Evolutionary conservation across 2,329 filamentous ascomycete genomes (phyloP).

Genomic region (Geoglossum cookeanum): DNA sequence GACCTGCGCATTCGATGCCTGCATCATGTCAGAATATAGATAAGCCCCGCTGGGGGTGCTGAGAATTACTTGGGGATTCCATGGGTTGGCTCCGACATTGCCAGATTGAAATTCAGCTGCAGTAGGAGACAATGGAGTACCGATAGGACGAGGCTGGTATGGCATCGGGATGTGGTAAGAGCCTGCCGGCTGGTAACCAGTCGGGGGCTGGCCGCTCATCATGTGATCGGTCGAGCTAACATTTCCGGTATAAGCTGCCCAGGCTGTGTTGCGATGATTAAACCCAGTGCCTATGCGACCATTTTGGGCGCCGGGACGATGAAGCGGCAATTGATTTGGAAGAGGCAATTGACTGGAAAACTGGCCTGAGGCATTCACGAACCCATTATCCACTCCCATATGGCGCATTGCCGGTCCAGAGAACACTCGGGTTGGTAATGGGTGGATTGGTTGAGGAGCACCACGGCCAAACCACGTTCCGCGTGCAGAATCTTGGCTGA

Average conservation of each 20-base stretch:
- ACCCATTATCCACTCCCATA: background rate
- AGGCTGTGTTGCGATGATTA: constrained; percentile 1
- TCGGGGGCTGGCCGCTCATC: constrained; percentile 12
- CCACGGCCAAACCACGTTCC: background rate
- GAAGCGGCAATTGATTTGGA: constrained; percentile 8
- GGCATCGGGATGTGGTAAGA: constrained; percentile 3
- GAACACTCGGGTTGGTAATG: background rate
- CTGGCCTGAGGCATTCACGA: background rate
- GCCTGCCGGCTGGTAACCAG: background rate
- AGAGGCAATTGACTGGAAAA: background rate
- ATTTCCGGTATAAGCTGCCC: background rate
- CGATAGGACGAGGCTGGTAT: constrained; percentile 19
- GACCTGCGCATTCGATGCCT: constrained; percentile 34
- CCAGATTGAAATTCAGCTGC: constrained; percentile 24
- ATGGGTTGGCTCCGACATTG: constrained; percentile 13
- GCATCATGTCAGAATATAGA: constrained; percentile 12
- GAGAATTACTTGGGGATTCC: constrained; percentile 15
- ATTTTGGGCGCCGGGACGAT: constrained; percentile 15
- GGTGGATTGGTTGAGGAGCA: background rate
- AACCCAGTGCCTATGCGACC: constrained; percentile 21
- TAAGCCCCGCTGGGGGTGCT: too few relatives aligned
- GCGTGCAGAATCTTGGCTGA: background rate
- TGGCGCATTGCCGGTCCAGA: background rate
- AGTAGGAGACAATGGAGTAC: constrained; percentile 26
- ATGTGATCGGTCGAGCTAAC: constrained; percentile 6